A percentile compares a stretch with the other conserved stretches of the same genome.
Evolutionary conservation across 2,329 filamentous ascomycete genomes (phyloP).

Genomic region (Ophiostoma ips): DNA sequence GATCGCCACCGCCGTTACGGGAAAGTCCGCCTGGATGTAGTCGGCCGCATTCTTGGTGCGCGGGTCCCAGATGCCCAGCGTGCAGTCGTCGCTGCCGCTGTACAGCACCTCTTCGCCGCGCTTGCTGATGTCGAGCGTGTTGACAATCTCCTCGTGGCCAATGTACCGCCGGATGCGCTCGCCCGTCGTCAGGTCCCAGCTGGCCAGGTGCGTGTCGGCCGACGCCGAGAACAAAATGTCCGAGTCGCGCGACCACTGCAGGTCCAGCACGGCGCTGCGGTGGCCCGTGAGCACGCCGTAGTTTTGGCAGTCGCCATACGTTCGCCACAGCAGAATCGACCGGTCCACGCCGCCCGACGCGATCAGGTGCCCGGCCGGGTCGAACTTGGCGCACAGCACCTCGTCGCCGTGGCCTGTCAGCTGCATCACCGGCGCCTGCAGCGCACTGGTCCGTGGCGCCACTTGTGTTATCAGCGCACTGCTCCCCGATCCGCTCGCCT

Average conservation of each 20-base stretch:
- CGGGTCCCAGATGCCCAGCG: slow-evolving; percentile 91
- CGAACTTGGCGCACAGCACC: slow-evolving; percentile 81
- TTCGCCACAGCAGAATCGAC: slow-evolving; percentile 87
- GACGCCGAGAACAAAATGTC: slow-evolving; percentile 83
- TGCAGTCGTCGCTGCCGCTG: slow-evolving; percentile 86
- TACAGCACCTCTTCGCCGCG: slow-evolving; percentile 82
- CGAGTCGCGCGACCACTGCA: slow-evolving; percentile 95
- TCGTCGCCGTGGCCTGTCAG: slow-evolving; percentile 72
- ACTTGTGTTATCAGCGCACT: slow-evolving; percentile 38
- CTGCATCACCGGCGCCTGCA: slow-evolving; percentile 91
- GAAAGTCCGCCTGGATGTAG: slow-evolving; percentile 81
- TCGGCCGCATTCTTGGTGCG: slow-evolving; percentile 77
- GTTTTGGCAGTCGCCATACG: slow-evolving; percentile 86
- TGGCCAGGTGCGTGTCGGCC: slow-evolving; percentile 83
- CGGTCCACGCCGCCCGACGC: slow-evolving; percentile 94
- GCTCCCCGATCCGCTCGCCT: slow-evolving; percentile 26
- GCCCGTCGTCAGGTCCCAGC: slow-evolving; percentile 91
- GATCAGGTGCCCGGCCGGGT: slow-evolving; percentile 74
- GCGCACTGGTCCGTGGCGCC: slow-evolving; percentile 64
- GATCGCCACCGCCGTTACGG: slow-evolving; percentile 81
- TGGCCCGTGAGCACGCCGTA: slow-evolving; percentile 82
- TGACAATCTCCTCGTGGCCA: slow-evolving; percentile 93
- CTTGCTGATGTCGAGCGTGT: slow-evolving; percentile 75
- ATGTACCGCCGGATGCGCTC: slow-evolving; percentile 80
- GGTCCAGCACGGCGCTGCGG: slow-evolving; percentile 76